phyloP scores from a whole-genome alignment of 108 stramenopile genomes.

The Schizochytrium sp. region DNA sequence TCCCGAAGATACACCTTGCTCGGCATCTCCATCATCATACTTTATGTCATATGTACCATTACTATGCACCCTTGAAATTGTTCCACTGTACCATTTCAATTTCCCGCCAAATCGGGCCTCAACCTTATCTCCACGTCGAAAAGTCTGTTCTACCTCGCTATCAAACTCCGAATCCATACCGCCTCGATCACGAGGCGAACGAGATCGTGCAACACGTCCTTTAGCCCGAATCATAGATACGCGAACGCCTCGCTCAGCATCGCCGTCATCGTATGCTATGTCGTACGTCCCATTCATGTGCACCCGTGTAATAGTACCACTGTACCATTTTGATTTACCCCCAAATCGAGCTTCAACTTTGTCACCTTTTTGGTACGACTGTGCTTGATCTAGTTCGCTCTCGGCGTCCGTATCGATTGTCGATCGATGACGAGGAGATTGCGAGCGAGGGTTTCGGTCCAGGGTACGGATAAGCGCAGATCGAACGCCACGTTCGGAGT shows the following conservation, averaged over 20 bases:
- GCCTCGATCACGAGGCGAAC: neutral
- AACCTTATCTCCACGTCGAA: conserved; percentile 23
- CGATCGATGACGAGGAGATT: neutral
- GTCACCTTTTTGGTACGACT: conserved; percentile 69
- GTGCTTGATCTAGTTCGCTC: conserved; percentile 71
- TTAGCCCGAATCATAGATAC: neutral
- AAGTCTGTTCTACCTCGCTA: neutral
- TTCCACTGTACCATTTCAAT: conserved; percentile 61
- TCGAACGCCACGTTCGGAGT: conserved; percentile 65
- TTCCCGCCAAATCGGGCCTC: conserved; percentile 55
- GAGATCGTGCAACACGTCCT: neutral
- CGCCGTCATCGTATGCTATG: conserved; percentile 19
- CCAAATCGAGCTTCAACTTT: conserved; percentile 75
- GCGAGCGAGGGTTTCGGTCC: neutral
- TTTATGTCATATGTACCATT: conserved; percentile 60
- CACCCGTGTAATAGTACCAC: conserved; percentile 19
- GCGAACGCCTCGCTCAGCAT: neutral
- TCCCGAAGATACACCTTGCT: conserved; percentile 53
- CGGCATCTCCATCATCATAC: conserved; percentile 68
- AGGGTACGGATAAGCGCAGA: conserved; percentile 51
- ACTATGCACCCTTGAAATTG: conserved; percentile 13
- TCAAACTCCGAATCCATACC: neutral
- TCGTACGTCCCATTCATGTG: conserved; percentile 1
- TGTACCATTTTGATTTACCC: conserved; percentile 42
- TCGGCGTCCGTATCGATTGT: neutral